Base-by-base conservation (phyloP, 371 early-diverging fungal species). In the Umbelopsis sp. region DNA sequence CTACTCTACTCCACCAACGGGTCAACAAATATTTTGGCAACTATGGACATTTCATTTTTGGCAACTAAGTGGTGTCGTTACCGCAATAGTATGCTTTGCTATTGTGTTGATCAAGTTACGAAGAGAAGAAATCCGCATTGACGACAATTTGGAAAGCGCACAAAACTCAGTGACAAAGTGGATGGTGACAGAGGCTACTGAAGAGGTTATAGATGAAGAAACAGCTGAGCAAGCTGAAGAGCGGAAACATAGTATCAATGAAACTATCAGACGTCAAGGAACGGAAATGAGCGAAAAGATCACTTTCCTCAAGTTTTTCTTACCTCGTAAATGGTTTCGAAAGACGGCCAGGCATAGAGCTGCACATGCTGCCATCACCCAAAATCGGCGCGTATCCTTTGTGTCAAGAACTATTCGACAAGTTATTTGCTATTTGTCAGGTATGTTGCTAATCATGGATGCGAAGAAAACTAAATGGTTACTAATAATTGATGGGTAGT, bases 11-110 rank as follows among this genome's bases (percentile, higher is more conserved):
- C 50, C 14, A n/a, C 50, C 18, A 18, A 41, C 0, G 14, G 22
- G 4, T 6, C 18, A 44, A 16, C 48, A 25, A 50, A 57, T 20
- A 24, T 51, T 16, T 16, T 69, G 25, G 69, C 69, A 69, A 52
- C 57, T 22, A 1, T 72, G 35, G 63, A 38, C 50, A 4, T 68
- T 69, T 25, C 69, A 72, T 25, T 8, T 72, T 9, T 72, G 72
- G 72, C 62, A 69, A 1, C 14, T 66, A 32, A 14, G 63, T 10
- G 67, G 63, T 8, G 69, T 57, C 5, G n/a, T 53, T 24, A 66
- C 66, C 16, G 46, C 66, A 29, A 12, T 66, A 10, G 44, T 69
- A 35, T 68, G 69, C 12, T 51, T 72, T 20, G 10, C 68, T 2
- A n/a, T 69, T 38, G 72, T 72, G 5, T 24, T 72, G 11, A 1